Evolutionary conservation across 1,284 basidiomycete genomes (phyloP), one percentile per base, ranked within the genome.

Genomic region (Ceratobasidium sp.): DNA sequence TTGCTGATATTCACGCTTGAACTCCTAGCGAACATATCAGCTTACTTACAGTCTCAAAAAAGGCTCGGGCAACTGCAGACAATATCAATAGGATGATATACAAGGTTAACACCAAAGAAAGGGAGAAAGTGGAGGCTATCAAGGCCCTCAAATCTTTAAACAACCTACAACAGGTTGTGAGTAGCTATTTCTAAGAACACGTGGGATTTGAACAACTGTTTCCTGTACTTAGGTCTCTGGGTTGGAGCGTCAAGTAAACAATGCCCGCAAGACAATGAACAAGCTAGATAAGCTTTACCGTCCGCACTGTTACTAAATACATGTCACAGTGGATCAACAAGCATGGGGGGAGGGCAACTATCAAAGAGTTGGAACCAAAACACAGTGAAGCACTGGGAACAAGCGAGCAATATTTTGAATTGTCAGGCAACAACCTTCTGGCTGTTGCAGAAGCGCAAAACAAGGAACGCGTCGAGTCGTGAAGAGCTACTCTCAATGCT

Each of bases 341-440:
- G 77, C 83, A 87, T 83, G 83, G 79, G 23, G 78, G 84, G 20
- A 76, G 81, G 42, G 87, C 87, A 33, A 83, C 85, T 61, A 86
- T 86, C 67, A 87, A 87, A 81, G 87, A 88, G 79, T 85, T 86
- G 79, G 86, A 88, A 82, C 87, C 86, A 81, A 85, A 86, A 83
- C 82, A 50, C 15, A 20, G n/a, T 17, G 48, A 50, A 50, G 48
- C 48, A 50, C n/a, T 50, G 15, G 48, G 48, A 20, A 50, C 48
- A 6, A 50, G 48, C 15, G 15, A 50, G 48, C 15, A 20, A 17
- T 50, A 50, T 20, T 50, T 50, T 17, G 15, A 20, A 20, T 6
- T 20, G n/a, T 20, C n/a, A 20, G 48, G 48, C 12, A 50, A 20
- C 3, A 20, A 50, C 48, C 15, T 50, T 5, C n/a, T 33, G 33